phyloP scores from a whole-genome alignment of 352 stramenopile genomes.

The Globisporangium uncinulatum region DNA sequence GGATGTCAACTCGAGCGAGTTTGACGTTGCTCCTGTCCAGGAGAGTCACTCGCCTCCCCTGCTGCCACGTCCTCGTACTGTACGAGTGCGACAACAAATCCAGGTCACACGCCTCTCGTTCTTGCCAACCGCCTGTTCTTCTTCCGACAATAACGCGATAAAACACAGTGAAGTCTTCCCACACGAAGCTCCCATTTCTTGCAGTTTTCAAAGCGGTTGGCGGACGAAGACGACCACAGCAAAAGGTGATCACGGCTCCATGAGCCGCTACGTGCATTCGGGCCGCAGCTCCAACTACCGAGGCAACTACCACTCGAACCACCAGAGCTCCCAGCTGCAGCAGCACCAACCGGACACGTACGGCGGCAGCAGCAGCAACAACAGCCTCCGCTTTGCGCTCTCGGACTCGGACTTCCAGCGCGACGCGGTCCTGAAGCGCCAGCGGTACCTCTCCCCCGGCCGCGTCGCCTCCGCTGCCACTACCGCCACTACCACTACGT shows the following conservation, averaged over 20 bases:
- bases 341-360: neutral
- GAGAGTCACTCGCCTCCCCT: too few relatives aligned
- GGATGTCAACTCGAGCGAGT: too few relatives aligned
- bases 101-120: too few relatives aligned
- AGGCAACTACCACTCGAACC: neutral
- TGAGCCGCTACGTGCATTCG: neutral
- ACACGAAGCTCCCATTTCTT: too few relatives aligned
- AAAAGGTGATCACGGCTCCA: neutral
- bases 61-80: too few relatives aligned
- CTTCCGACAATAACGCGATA: too few relatives aligned
- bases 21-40: too few relatives aligned
- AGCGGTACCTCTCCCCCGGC: slow-evolving; percentile 30
- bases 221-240: too few relatives aligned
- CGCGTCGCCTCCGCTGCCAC: slow-evolving; percentile 1
- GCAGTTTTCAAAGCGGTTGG: too few relatives aligned
- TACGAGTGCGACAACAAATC: too few relatives aligned
- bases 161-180: too few relatives aligned
- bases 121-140: too few relatives aligned
- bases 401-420: slow-evolving; percentile 53
- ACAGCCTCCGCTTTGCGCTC: slow-evolving; percentile 38
- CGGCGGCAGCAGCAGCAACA: neutral
- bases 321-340: neutral
- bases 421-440: slow-evolving; percentile 48
- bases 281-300: neutral
- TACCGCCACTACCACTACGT: neutral